Evolutionary conservation across 2,329 filamentous ascomycete species (phyloP), one percentile per base, ranked within the genome.

Genomic region (Kalaharituber pfeilii): DNA sequence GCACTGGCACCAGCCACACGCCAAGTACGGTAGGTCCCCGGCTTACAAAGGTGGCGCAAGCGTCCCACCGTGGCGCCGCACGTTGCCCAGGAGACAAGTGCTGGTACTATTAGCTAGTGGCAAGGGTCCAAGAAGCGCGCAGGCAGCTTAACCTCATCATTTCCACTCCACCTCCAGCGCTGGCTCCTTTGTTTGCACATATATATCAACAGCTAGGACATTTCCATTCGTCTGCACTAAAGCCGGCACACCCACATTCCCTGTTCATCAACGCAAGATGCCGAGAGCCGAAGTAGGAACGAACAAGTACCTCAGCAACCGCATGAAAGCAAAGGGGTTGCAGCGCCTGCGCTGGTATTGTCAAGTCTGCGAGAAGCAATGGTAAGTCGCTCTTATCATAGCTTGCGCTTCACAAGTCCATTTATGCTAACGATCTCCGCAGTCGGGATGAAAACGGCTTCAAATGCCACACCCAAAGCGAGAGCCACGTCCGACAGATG

Each of bases 331-430:
- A 59, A 83, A 86, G 63, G 73, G 73, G 42, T 69, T 80, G 15
- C 83, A 91, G 65, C 77, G 89, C 5, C 73, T 98, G 53, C 78
- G 89, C 67, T 98, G 86, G 84, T 96, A 88, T 71, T 95, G 88
- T 66, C 74, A 75, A 56, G 60, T 59, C 22, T 24, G n/a, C 20
- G 27, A n/a, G 30, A 33, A 52, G 26, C 49, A 29, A 44, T 49
- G 29, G 42, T 24, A 29, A n/a, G 44, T n/a, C n/a, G n/a, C 47
- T 11, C 29, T 26, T 26, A 24, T 27, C 22, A 36, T 20, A 13
- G n/a, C 29, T 25, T 25, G 13, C 8, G 8, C 42, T 28, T 20
- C 4, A 15, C n/a, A 15, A 47, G 25, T 22, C 13, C 42, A 18
- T 13, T 20, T 24, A 20, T 5, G 22, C 42, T 18, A 18, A 47